Percentiles rank a stretch among this genome's conserved stretches.
Conservation (phyloP, 2,329 filamentous ascomycete species). For the Epichloe uncinata region DNA sequence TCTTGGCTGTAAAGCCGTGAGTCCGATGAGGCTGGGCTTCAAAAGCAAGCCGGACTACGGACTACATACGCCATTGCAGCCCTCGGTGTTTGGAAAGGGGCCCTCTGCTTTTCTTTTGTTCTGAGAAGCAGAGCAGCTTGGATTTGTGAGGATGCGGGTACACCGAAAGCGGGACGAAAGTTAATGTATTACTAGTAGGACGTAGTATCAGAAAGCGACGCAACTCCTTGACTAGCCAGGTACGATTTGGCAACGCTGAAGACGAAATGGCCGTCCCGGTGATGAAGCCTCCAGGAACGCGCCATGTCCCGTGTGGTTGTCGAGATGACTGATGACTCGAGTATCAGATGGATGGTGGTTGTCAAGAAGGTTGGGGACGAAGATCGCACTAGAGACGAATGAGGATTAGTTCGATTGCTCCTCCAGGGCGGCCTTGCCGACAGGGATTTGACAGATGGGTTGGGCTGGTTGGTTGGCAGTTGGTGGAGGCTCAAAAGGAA, state of each 20-base stretch:
- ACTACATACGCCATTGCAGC: not conserved
- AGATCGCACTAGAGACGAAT: not conserved
- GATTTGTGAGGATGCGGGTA: not conserved
- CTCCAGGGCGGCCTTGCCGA: not conserved
- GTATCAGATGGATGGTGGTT: not conserved
- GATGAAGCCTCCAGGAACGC: slow-evolving; percentile 2
- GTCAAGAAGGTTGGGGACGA: not conserved
- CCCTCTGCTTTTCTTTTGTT: not conserved
- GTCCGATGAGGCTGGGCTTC: not conserved
- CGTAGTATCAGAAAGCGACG: not conserved
- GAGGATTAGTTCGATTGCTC: not conserved
- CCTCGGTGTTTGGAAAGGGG: not conserved
- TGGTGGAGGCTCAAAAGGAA: slow-evolving; percentile 5
- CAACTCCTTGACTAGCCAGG: not conserved
- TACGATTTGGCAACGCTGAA: not conserved
- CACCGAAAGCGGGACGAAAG: not conserved
- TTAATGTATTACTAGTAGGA: not conserved
- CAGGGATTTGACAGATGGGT: not conserved
- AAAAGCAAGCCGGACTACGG: not conserved
- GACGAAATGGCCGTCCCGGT: not conserved
- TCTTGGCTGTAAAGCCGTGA: not conserved
- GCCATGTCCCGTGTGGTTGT: not conserved
- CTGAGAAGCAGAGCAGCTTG: not conserved
- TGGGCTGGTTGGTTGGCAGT: not conserved
- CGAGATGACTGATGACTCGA: not conserved